phyloP scores from a whole-genome alignment of 768 basidiomycete genomes.

The Hypsizygus marmoreus region DNA sequence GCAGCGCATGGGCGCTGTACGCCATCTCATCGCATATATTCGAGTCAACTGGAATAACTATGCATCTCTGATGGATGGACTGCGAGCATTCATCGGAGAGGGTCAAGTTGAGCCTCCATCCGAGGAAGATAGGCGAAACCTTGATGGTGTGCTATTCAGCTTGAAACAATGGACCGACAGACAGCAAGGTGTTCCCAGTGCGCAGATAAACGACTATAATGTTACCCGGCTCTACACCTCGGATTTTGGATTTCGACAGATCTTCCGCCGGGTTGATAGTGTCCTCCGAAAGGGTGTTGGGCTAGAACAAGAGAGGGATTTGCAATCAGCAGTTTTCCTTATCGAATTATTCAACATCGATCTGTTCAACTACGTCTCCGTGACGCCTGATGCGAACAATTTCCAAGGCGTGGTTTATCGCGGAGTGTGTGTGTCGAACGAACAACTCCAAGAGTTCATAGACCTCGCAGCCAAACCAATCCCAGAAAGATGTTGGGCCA shows the following conservation, averaged over 20 bases:
- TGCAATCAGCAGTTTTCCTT: constrained; percentile 22
- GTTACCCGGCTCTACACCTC: constrained; percentile 22
- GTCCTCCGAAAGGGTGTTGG: constrained; percentile 17
- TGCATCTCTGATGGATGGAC: constrained; percentile 16
- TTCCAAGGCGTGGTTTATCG: constrained; percentile 21
- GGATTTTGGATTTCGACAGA: constrained; percentile 17
- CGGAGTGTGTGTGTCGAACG: constrained; percentile 16
- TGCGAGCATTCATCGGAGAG: constrained; percentile 9
- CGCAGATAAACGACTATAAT: constrained; percentile 5
- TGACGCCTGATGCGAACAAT: constrained; percentile 5
- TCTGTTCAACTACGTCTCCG: constrained; percentile 23
- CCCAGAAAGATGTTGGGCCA: constrained; percentile 22
- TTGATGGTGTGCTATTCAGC: constrained; percentile 12
- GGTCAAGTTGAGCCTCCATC: constrained; percentile 5
- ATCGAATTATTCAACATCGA: constrained; percentile 26
- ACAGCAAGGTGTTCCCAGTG: neutral
- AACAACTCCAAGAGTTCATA: constrained; percentile 16
- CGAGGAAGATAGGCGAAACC: neutral
- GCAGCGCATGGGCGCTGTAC: constrained; percentile 15
- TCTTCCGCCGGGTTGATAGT: constrained; percentile 21
- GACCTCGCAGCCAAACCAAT: constrained; percentile 19
- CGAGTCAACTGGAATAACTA: constrained; percentile 21
- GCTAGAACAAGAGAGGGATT: constrained; percentile 8
- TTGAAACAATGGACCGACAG: constrained; percentile 21
- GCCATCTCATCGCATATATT: constrained; percentile 18